Evolutionary conservation across 2,329 filamentous ascomycete species (phyloP).

Genomic region (Leptographium wingfieldii): DNA sequence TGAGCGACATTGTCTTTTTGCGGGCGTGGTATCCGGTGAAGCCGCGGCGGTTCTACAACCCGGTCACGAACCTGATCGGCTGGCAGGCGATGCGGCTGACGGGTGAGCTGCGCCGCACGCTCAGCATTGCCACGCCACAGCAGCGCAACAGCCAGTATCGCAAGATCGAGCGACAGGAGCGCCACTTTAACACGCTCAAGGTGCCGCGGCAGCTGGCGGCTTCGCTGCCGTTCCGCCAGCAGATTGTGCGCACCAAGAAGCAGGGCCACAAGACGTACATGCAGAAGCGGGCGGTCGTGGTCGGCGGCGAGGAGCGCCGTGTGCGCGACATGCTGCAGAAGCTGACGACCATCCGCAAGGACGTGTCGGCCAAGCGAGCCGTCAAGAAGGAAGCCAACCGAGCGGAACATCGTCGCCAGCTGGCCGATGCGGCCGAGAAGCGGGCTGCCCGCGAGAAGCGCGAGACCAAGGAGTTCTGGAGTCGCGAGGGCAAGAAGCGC

Average conservation of each 20-base stretch:
- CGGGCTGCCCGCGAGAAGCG: constrained; percentile 75
- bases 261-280: constrained; percentile 77
- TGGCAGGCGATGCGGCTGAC: constrained; percentile 94
- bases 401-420: constrained; percentile 67
- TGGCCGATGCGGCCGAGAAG: constrained; percentile 74
- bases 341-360: constrained; percentile 78
- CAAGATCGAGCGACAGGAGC: constrained; percentile 47
- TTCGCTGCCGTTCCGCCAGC: constrained; percentile 81
- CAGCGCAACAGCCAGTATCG: constrained; percentile 80
- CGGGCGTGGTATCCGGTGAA: constrained; percentile 95
- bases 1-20: constrained; percentile 92
- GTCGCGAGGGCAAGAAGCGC: constrained; percentile 68
- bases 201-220: constrained; percentile 73
- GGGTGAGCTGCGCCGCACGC: constrained; percentile 71
- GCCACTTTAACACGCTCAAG: constrained; percentile 67
- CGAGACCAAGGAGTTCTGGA: constrained; percentile 89
- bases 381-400: constrained; percentile 82
- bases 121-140: constrained; percentile 63
- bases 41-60: constrained; percentile 93
- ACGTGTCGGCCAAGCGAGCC: constrained; percentile 72
- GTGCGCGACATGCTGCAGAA: constrained; percentile 86
- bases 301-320: constrained; percentile 77
- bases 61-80: constrained; percentile 81
- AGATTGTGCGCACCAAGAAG: constrained; percentile 70
- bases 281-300: constrained; percentile 89